Conservation (phyloP, 345 rosid species). For the Excoecaria cochinchinensis region DNA sequence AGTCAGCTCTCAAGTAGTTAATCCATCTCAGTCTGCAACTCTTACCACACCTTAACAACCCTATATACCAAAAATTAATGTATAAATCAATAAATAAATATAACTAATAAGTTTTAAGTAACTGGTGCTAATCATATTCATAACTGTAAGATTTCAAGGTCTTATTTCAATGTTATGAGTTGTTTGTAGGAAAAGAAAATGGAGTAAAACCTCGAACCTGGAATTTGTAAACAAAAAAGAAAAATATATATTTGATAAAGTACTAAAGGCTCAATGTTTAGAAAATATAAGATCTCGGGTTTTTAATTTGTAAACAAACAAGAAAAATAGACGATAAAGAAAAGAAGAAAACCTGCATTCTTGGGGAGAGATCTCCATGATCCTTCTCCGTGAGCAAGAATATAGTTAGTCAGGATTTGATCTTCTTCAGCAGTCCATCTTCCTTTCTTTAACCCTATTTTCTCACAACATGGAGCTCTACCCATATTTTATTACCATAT, state of each 20-base stretch:
- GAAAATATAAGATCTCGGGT: too few species aligned
- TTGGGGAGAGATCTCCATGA: constrained; percentile 86
- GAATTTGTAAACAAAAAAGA: too few species aligned
- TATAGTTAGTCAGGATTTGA: constrained; percentile 54
- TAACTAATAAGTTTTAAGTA: too few species aligned
- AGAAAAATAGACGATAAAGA: too few species aligned
- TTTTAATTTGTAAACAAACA: too few species aligned
- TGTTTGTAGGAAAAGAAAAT: too few species aligned
- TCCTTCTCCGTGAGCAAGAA: constrained; percentile 74
- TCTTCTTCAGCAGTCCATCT: constrained; percentile 92
- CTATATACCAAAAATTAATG: constrained; percentile 27
- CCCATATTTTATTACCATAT: constrained; percentile 45
- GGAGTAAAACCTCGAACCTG: too few species aligned
- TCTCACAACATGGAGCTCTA: constrained; percentile 88
- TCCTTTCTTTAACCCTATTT: constrained; percentile 77
- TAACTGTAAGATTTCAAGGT: too few species aligned
- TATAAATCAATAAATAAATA: background rate
- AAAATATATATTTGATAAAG: too few species aligned
- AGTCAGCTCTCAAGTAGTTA: constrained; percentile 69
- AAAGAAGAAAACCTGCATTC: constrained; percentile 69
- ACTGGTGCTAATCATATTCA: too few species aligned
- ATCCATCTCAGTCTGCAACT: constrained; percentile 96
- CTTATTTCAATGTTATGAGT: too few species aligned
- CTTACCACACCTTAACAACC: constrained; percentile 85
- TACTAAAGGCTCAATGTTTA: too few species aligned